Evolutionary conservation across 2,329 filamentous ascomycete species (phyloP), one percentile per base, ranked within the genome.

Genomic region (Neofusicoccum ribis): DNA sequence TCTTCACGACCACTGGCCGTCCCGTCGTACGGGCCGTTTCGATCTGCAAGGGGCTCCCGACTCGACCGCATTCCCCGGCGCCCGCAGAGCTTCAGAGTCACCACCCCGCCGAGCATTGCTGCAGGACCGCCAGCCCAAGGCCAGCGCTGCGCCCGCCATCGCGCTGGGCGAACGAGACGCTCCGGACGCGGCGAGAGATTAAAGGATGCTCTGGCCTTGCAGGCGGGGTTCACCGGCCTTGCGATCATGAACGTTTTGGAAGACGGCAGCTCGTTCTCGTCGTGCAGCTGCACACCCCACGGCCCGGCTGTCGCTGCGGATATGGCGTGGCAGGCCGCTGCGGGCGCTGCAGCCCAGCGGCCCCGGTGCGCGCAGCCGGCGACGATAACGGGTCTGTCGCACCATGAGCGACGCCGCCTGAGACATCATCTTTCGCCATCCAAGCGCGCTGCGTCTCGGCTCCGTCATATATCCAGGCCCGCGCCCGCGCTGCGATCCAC

Each of bases 261-360:
- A 23, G 50, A 52, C 50, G 27, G 50, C 56, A 47, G 56, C 59
- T 62, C 43, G 63, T 59, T 58, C 63, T 64, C 63, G 63, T 64
- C 63, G 17, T 64, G 63, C 63, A 64, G 63, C 56, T 49, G 56
- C 39, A n/a, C 36, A 8, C 15, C 27, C n/a, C 34, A 20, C 27
- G 34, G 50, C 52, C 52, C 52, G 52, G 34, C 20, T 17, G 31
- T 17, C 14, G 49, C 17, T 31, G 27, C 27, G 27, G 37, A 39
- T 39, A 56, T 56, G 51, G 51, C 51, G 12, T 56, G 51, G 36
- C 50, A 54, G 23, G n/a, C 27, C 27, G 27, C 27, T 31, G 27
- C 27, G 27, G 27, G 12, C 23, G 58, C 46, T 41, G 59, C 36
- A 31, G 59, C 31, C 36, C 60, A 51, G 60, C 49, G 11, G 17